Base-by-base conservation (phyloP, 805 yeast species). In the Saccharomycopsis javanensis region DNA sequence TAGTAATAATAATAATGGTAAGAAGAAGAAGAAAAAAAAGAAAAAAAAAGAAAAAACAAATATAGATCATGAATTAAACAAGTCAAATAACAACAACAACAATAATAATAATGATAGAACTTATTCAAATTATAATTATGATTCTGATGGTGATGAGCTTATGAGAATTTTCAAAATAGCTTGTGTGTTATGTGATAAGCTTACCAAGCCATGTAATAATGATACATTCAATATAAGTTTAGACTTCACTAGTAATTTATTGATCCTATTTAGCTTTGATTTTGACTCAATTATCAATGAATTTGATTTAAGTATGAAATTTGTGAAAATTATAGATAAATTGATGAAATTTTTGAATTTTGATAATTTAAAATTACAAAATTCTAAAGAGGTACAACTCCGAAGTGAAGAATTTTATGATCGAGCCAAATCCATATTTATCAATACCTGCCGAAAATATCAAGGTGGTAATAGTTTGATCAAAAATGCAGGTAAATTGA, bases 181-280 rank as follows among this genome's bases (percentile, higher is more conserved):
- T 2, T 55, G 56, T 34, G 57, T 55, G 18, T 27, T 60, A 23
- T 60, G 60, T 34, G 62, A 60, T 27, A 57, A 55, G 27, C 31
- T 60, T 33, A 60, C 62, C 4, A 60, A 60, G 31, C 62, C 62
- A 8, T 50, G 57, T 3, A 60, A 60, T 45, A 57, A 57, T 18
- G 60, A 57, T 30, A 30, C 45, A 8, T 60, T 60, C 51, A 60
- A 60, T 34, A 57, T 60, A 31, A 57, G 60, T 53, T 38, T 60
- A 20, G 60, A 57, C 28, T 34, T 57, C 25, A 57, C 56, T 7
- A 45, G 58, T 18, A 27, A 55, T 20, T 51, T 59, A 11, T 30
- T 59, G 13, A 42, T 59, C n/a, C 51, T 59, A 16, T 53, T 57
- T 10, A 50, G 52, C 8, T 59, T 46, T 31, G 51, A 55, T 16